Evolutionary conservation across 164 flowering plant species (phyloP).

Genomic region (Tetrastigma voinierianum): DNA sequence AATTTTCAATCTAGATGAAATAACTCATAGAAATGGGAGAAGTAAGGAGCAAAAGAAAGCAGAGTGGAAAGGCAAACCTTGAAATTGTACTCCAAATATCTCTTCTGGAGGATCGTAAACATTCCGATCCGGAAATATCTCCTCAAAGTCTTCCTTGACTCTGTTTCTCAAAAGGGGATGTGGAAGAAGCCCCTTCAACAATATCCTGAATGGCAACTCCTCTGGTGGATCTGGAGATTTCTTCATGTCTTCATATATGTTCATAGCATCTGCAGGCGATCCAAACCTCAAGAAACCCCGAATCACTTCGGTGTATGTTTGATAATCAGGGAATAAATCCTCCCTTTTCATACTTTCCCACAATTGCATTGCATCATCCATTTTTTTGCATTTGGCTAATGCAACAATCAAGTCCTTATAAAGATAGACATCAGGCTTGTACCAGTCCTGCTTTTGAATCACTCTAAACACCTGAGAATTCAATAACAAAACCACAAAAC

Average conservation of each 20-base stretch:
- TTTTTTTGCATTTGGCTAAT: conserved; percentile 51
- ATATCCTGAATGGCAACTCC: conserved; percentile 80
- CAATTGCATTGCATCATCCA: conserved; percentile 80
- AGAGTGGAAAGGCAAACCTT: conserved; percentile 31
- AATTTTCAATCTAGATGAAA: too few species aligned
- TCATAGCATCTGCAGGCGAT: conserved; percentile 94
- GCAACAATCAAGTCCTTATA: conserved; percentile 84
- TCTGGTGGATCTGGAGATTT: conserved; percentile 91
- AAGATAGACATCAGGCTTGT: conserved; percentile 68
- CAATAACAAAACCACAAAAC: conserved; percentile 1
- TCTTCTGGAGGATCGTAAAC: conserved; percentile 95
- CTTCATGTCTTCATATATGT: conserved; percentile 90
- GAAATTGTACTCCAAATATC: conserved; percentile 71
- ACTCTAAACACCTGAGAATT: conserved; percentile 63
- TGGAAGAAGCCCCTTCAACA: conserved; percentile 88
- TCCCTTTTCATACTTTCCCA: conserved; percentile 87
- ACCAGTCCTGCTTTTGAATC: conserved; percentile 90
- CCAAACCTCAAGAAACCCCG: conserved; percentile 80
- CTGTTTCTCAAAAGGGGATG: conserved; percentile 82
- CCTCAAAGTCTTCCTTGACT: conserved; percentile 92
- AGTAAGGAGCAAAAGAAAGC: too few species aligned
- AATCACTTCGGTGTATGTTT: conserved; percentile 86
- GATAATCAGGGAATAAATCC: conserved; percentile 75
- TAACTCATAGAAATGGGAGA: too few species aligned
- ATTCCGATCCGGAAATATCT: conserved; percentile 78